These are phyloP conservation scores for Penicillium verrucosum DNA, from an alignment of 2,329 filamentous ascomycete species.

Conservation along the genomic window DNA sequence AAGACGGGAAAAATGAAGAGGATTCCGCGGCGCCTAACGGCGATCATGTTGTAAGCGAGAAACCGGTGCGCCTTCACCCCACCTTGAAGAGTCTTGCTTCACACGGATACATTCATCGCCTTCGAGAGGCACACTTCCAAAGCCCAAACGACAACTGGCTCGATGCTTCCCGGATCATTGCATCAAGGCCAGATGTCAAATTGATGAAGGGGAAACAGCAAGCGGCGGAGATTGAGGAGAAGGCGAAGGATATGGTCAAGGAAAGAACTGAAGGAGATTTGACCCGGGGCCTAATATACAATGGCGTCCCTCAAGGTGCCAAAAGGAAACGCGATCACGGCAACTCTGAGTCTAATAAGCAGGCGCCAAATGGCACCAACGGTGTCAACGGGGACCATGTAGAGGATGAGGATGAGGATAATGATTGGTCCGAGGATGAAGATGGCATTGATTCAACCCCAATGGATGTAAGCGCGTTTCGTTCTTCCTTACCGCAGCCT, in stretches of 20 bases:
- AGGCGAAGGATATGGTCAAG: slow-evolving; percentile 29
- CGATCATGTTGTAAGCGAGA: slow-evolving; percentile 19
- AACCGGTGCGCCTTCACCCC: slow-evolving; percentile 32
- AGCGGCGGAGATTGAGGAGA: slow-evolving; percentile 32
- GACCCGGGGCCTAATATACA: slow-evolving; percentile 30
- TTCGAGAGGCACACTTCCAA: slow-evolving; percentile 42
- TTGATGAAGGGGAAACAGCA: slow-evolving; percentile 40
- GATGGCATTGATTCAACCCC: slow-evolving; percentile 33
- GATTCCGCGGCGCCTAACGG: slow-evolving; percentile 35
- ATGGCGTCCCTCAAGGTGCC: slow-evolving; percentile 33
- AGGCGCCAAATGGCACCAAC: slow-evolving; percentile 22
- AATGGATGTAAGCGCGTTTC: slow-evolving; percentile 36
- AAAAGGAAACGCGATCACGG: slow-evolving; percentile 32
- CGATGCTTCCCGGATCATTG: slow-evolving; percentile 37
- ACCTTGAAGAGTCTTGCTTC: slow-evolving; percentile 40
- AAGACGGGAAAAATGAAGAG: slow-evolving; percentile 37
- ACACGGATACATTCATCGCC: slow-evolving; percentile 41
- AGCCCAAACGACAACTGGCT: slow-evolving; percentile 40
- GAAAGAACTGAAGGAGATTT: slow-evolving; percentile 38
- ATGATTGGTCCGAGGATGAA: slow-evolving; percentile 39
- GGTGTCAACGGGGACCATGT: slow-evolving; percentile 30
- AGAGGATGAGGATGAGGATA: slow-evolving; percentile 30
- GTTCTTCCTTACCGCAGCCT: slow-evolving; percentile 1
- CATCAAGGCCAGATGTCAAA: slow-evolving; percentile 30
- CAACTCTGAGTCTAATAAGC: slow-evolving; percentile 15